Base-by-base conservation (phyloP, 441 rosid genomes). In the Adansonia rubrostipa region DNA sequence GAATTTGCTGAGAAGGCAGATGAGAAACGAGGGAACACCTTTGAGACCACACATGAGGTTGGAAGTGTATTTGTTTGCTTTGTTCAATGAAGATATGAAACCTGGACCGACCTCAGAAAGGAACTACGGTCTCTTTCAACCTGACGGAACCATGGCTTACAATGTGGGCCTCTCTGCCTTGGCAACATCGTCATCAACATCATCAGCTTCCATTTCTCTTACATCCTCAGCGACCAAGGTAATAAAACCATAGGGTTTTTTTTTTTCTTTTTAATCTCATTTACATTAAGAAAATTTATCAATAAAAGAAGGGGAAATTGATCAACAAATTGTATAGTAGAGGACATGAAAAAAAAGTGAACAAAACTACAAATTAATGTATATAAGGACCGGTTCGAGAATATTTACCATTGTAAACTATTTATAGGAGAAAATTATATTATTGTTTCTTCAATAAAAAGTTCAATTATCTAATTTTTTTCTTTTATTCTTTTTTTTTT, bases 181-280 rank as follows among this genome's bases (percentile, higher is more conserved):
- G 73, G 74, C 89, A 6, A 82, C 81, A 42, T 42, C 91, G 13
- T 75, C 92, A 6, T 84, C 96, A 10, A n/a, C 92, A 8, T 87
- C 96, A 67, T 50, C 92, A 1, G 87, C 97, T 73, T 78, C 95
- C 81, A 82, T 93, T 80, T 92, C 97, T 61, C 89, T 92, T 58
- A 81, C 97, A 71, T 92, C 97, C 74, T 92, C 96, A 9, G 93
- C 97, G 60, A 68, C 89, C 4, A 87, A 92, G 99, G 99, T 96
- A 93, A 9, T 3, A 28, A 83, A 74, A 63, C 69, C 84, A 77
- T 85, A 82, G 80, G 71, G 13, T 71, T 44, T n/a, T 51, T 53
- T 7, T n/a, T 64, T 51, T 68, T 64, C 22, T 50, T 24, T 24
- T 24, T 24, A 8, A 20, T 36, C 14, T 47, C 50, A 54, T 61